Conservation (phyloP, 805 yeast genomes). For the Hyphopichia homilentoma region DNA sequence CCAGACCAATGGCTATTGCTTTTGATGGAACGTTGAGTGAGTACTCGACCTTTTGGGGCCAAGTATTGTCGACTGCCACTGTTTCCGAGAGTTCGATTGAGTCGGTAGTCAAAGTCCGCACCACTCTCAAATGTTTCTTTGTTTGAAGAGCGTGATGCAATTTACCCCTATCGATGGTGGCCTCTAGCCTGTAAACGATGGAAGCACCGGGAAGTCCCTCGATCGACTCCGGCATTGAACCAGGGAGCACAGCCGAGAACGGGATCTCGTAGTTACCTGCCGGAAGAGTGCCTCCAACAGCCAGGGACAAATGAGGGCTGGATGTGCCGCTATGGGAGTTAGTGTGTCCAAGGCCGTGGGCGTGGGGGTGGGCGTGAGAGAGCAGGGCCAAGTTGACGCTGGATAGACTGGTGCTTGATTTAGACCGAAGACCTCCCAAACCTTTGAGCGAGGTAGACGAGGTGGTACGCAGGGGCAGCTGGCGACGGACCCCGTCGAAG, state of each 20-base stretch:
- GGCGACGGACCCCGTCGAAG: conserved; percentile 19
- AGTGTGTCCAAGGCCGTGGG: conserved; percentile 21
- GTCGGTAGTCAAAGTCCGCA: conserved; percentile 85
- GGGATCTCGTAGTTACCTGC: conserved; percentile 91
- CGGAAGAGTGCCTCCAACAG: conserved; percentile 30
- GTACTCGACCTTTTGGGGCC: conserved; percentile 94
- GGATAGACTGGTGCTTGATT: no score
- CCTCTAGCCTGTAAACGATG: conserved; percentile 67
- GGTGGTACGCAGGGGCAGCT: conserved; percentile 33
- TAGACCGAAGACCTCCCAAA: conserved; percentile 31
- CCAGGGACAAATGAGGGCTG: conserved; percentile 9
- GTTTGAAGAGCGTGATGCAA: conserved; percentile 62
- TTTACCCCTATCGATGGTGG: conserved; percentile 79
- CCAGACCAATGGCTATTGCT: conserved; percentile 87
- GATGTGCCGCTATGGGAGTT: conserved; percentile 15
- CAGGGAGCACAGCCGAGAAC: conserved; percentile 80
- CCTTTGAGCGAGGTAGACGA: conserved; percentile 43
- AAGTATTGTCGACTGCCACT: conserved; percentile 87
- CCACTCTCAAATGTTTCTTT: conserved; percentile 70
- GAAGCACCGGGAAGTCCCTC: conserved; percentile 86
- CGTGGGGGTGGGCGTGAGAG: conserved; percentile 15
- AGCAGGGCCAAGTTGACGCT: conserved; percentile 15
- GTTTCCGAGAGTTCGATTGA: conserved; percentile 86
- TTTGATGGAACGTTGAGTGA: conserved; percentile 80
- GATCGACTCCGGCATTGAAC: conserved; percentile 79